Evolutionary conservation across 129 eudicot genomes (phyloP).

Genomic region (Scalesia atractyloides): DNA sequence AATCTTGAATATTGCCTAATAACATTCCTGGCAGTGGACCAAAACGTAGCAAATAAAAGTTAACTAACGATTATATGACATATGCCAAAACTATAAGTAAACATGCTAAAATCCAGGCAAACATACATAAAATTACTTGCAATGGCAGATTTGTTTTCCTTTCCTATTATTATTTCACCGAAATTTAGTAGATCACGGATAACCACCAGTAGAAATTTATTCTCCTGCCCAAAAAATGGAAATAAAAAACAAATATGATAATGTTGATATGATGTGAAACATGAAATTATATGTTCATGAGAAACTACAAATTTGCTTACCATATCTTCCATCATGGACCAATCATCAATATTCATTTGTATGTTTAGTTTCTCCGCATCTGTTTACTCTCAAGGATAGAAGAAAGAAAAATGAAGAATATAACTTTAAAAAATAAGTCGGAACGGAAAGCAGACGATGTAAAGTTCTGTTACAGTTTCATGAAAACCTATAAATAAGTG

Average conservation of each 20-base stretch:
- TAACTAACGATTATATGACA: not conserved
- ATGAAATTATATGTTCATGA: conserved; percentile 3
- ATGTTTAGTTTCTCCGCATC: conserved; percentile 82
- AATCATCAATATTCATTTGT: conserved; percentile 89
- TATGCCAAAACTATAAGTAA: not conserved
- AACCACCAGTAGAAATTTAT: conserved; percentile 77
- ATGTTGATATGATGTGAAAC: conserved; percentile 4
- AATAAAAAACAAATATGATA: conserved; percentile 3
- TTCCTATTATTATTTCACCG: conserved; percentile 92
- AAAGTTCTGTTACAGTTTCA: conserved; percentile 1
- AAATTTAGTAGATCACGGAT: conserved; percentile 59
- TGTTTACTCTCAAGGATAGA: conserved; percentile 23
- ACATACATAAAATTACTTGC: conserved; percentile 98
- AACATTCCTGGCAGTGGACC: too few relatives aligned
- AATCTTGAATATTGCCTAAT: too few relatives aligned
- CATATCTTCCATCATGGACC: conserved; percentile 98
- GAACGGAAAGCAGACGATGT: not conserved
- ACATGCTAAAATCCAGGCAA: not conserved
- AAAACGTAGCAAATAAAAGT: too few relatives aligned
- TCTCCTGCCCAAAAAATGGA: conserved; percentile 57
- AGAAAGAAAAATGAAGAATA: conserved; percentile 6
- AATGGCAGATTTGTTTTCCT: conserved; percentile 97
- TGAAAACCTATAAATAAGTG: not conserved
- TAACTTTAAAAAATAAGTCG: not conserved
- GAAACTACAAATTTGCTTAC: conserved; percentile 28